Percentiles rank a stretch among this genome's conserved stretches.
These are phyloP conservation scores for Hypoxylon sp. DNA, from an alignment of 2,329 filamentous ascomycete species.

Conservation along the genomic window DNA sequence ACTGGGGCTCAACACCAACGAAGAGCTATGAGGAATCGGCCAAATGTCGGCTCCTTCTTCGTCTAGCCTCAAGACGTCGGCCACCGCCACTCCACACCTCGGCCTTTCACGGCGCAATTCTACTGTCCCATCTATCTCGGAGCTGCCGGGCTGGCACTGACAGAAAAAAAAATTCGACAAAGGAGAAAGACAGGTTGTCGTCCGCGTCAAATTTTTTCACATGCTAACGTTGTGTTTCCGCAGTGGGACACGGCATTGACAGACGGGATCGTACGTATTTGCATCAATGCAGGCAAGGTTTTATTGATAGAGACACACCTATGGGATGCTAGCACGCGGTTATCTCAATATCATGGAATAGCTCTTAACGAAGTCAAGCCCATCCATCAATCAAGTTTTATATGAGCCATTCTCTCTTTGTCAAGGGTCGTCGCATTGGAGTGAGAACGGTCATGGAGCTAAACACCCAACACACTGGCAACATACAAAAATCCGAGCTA, in stretches of 20 bases:
- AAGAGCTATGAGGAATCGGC: slow-evolving; percentile 36
- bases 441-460: slow-evolving; percentile 18
- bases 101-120: slow-evolving; percentile 40
- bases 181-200: slow-evolving; percentile 11
- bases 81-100: slow-evolving; percentile 40
- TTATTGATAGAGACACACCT: slow-evolving; percentile 32
- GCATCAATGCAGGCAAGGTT: slow-evolving; percentile 17
- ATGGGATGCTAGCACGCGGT: neutral
- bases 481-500: slow-evolving; percentile 3
- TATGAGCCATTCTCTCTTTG: slow-evolving; percentile 5
- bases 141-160: slow-evolving; percentile 21
- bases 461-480: slow-evolving; percentile 5
- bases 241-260: slow-evolving; percentile 21
- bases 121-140: slow-evolving; percentile 23
- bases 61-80: slow-evolving; percentile 34
- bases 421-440: slow-evolving; percentile 7
- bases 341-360: slow-evolving; percentile 8
- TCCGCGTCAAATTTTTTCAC: slow-evolving; percentile 24
- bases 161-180: slow-evolving; percentile 9
- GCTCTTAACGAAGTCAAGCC: slow-evolving; percentile 5
- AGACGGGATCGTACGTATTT: slow-evolving; percentile 17
- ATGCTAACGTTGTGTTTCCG: slow-evolving; percentile 20
- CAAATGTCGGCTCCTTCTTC: slow-evolving; percentile 40
- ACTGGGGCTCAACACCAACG: slow-evolving; percentile 25
- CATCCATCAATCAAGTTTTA: slow-evolving; percentile 5